Evolutionary conservation across 2,329 filamentous ascomycete species (phyloP), one percentile per base, ranked within the genome.

Genomic region (Didymosphaeria variabile): DNA sequence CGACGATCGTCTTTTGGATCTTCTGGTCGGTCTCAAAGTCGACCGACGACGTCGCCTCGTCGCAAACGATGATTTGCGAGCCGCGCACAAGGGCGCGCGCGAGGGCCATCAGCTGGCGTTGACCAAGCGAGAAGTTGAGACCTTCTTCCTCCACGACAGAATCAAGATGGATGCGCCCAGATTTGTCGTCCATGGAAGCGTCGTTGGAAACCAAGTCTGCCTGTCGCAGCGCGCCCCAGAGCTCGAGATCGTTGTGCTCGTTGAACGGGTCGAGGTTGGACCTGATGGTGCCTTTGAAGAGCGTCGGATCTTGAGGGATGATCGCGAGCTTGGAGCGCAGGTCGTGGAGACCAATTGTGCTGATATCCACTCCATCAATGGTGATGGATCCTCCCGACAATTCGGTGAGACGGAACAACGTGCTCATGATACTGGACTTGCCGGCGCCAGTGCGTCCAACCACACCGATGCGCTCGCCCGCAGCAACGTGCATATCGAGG

Each of bases 21-120:
- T 95, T 96, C 79, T 93, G 90, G 75, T 99, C 95, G 3, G 94
- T 98, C 75, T 97, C 94, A 84, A 97, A 95, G 78, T 98, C 94
- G 8, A 98, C 94, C 0, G 88, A 91, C 1, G 90, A 93, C 0
- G 95, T 99, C 0, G 95, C 95, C 79, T 99, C 95, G 81, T 99
- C 95, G 79, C 94, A 97, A 53, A 99, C 90, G 70, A 98, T 97
- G 79, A 98, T 97, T 69, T 91, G 92, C 0, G 90, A 91, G 46
- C 90, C 88, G 40, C 94, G 89, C 5, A 98, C 94, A 2, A 99
- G 87, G 0, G 95, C 95, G 0, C 95, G 89, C 0, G 94, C 94
- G 1, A 99, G 85, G 1, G 95, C 95, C 91, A 98, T 97, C 52
- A 98, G 87, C 79, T 98, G 95, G 3, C 95, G 88, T 80, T 98